phyloP scores from a whole-genome alignment of 768 basidiomycete species.

The Lentinula sp. region DNA sequence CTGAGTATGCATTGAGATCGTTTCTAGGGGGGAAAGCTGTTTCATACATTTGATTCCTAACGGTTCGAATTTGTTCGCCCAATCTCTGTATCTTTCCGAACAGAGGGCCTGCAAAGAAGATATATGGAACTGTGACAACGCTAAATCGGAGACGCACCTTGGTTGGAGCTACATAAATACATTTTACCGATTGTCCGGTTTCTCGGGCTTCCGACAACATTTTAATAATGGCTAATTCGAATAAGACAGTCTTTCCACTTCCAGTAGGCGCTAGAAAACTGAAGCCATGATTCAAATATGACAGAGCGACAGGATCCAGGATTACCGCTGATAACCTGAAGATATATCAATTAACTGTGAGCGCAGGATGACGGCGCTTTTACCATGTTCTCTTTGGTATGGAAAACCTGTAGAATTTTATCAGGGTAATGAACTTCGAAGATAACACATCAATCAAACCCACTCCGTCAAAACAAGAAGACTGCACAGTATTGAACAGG shows the following conservation, averaged over 20 bases:
- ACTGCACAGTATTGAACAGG: conserved; percentile 90
- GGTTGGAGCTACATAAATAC: conserved; percentile 91
- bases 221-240: conserved; percentile 84
- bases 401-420: conserved; percentile 39
- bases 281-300: neutral
- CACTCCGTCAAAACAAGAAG: conserved; percentile 73
- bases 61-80: conserved; percentile 72
- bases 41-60: conserved; percentile 70
- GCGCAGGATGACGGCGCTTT: conserved; percentile 7
- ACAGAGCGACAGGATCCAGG: conserved; percentile 6
- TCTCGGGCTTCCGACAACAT: conserved; percentile 45
- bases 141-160: conserved; percentile 45
- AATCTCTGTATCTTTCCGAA: conserved; percentile 77
- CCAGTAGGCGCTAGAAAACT: conserved; percentile 80
- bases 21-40: neutral
- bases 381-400: conserved; percentile 63
- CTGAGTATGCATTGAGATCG: conserved; percentile 28
- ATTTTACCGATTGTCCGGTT: conserved; percentile 42
- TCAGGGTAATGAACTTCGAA: neutral
- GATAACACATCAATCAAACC: conserved; percentile 13
- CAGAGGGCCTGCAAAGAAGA: conserved; percentile 66
- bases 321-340: conserved; percentile 68
- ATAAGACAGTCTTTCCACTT: conserved; percentile 92
- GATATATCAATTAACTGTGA: conserved; percentile 4
- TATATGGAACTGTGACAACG: neutral